Evolutionary conservation across 495 filamentous ascomycete species (phyloP), one percentile per base, ranked within the genome.

Genomic region (Xylaria cubensis): DNA sequence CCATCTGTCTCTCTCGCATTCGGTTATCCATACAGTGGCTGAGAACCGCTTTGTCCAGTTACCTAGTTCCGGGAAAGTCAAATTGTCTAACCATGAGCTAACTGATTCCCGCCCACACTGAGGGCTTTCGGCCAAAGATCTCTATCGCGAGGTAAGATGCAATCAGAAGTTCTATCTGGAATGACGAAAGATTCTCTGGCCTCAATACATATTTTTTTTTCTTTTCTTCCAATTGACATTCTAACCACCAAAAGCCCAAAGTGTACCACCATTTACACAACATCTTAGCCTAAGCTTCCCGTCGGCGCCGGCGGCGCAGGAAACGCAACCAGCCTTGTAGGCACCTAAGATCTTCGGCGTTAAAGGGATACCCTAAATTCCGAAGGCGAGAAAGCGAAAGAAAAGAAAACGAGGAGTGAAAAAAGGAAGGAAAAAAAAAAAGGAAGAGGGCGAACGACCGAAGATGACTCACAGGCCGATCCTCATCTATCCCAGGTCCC

Each of bases 1-100:
- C 64, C 3, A 67, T 55, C 29, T 10, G 26, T 67, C 64, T 55
- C 48, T 5, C 44, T 67, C 65, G 65, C 65, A 67, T 67, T 67
- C 65, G 65, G 65, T 7, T 65, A 12, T 5, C 10, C 10, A 36
- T 36, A 7, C 26, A 29, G 26, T 29, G 2, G 26, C 26, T 29
- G 26, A 29, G 26, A 29, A 29, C 26, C 26, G 26, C 26, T 29
- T 29, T 29, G 26, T 29, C 26, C 26, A 29, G 26, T 29, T 29
- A n/a, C n/a, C n/a, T n/a, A 8, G 34, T 36, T 36, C 34, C 4
- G 4, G 34, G 34, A 1, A 36, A 36, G 39, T 41, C 39, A 41
- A 41, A 41, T 9, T 41, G 39, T 41, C 39, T 41, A 41, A 41
- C 9, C 8, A 7, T 41, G 39, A 41, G 7, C 9, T 41, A 10